Evolutionary conservation across 2,329 filamentous ascomycete genomes (phyloP), one percentile per base, ranked within the genome.

Genomic region (Ascochyta pisi): DNA sequence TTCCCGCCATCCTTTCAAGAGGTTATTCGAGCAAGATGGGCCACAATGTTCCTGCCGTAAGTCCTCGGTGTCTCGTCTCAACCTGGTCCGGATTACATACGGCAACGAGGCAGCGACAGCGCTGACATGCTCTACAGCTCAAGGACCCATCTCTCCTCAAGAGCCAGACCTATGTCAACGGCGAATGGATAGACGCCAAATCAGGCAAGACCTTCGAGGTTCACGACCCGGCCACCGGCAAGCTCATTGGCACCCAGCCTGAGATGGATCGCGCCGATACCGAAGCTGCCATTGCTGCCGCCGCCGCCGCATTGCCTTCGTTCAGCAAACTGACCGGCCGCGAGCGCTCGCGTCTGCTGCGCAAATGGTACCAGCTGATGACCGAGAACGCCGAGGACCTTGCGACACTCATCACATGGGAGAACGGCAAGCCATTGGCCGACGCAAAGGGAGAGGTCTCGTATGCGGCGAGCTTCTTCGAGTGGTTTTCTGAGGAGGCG

Each of bases 131-230:
- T 9, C 22, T 22, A 22, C 55, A 79, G 77, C 76, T 83, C 58
- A 81, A 76, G 57, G 80, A 83, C 66, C 76, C 77, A 60, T 79
- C 76, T 23, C 84, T 99, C 57, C 85, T 98, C 69, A 97, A 96
- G 81, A 86, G 89, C 66, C 85, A 93, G 73, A 79, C 87, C 69
- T 97, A 94, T 73, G 88, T 98, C 71, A 94, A 99, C 74, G 95
- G 95, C 70, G 85, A 96, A 84, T 99, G 93, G 91, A 85, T 96
- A 60, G 83, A 84, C 66, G 91, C 94, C 66, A 86, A 87, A 70
- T 96, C 92, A 0, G 91, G 92, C 72, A 88, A 96, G 84, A 96
- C 92, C 41, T 99, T 98, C 76, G 88, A 95, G 74, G 91, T 97
- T 57, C 83, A 65, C 40, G 92, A 99, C 75, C 95, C 95, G 8